Evolutionary conservation across 805 yeast genomes (phyloP), one percentile per base, ranked within the genome.

Genomic region (Wickerhamomyces bisporus): DNA sequence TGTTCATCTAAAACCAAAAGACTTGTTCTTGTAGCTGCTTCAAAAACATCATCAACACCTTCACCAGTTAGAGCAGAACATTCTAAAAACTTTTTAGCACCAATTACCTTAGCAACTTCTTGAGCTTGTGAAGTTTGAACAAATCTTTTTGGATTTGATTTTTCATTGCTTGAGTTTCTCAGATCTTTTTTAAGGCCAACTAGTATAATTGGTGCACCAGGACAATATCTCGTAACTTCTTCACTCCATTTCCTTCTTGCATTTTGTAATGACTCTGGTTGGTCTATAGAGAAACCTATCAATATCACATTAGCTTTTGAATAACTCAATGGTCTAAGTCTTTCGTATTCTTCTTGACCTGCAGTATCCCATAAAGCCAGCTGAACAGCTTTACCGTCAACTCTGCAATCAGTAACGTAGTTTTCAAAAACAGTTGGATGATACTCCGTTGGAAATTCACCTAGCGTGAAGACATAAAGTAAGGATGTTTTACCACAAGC

Each of bases 401-500:
- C 94, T 41, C 95, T 68, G 60, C 96, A 88, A 53, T 87, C 95
- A 1, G 96, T 87, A 13, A 88, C 96, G 58, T 89, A 87, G 60
- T 89, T 88, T 51, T 88, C 97, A 59, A 89, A 88, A 6, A 88
- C 96, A 0, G 97, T 88, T 3, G 97, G 97, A 49, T 86, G 94
- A 59, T 87, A 82, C 54, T 84, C 95, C 30, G 89, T 80, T 0
- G 96, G 96, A 53, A 89, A 89, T 56, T 86, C 94, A 0, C 96
- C 97, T 25, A 88, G 61, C 0, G 97, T 86, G 65, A 89, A 89
- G 16, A 88, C 96, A 53, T 86, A 85, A n/a, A 88, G 66, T 27
- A 88, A 65, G 1, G 95, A 87, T 0, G 96, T 88, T 61, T 88
- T 88, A 10, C 96, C 96, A 61, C 96, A 86, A 1, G 95, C 95